These are phyloP conservation scores for Diatrype stigma DNA, from an alignment of 2,329 filamentous ascomycete genomes.

Conservation along the genomic window DNA sequence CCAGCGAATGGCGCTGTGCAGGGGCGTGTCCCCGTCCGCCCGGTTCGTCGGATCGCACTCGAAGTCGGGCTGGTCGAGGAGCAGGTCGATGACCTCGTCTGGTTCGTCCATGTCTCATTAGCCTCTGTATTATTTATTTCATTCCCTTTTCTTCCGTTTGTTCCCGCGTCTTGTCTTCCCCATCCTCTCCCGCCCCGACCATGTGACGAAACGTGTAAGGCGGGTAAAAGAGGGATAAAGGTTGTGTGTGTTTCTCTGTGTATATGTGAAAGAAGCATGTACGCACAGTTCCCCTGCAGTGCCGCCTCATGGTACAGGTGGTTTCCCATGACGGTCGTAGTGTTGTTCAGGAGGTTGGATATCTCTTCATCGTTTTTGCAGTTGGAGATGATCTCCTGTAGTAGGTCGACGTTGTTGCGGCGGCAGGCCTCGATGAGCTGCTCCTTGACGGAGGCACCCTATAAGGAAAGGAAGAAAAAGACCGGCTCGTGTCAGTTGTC, in stretches of 20 bases:
- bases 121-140: too few relatives aligned
- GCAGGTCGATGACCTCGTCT: slow-evolving; percentile 77
- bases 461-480: too few relatives aligned
- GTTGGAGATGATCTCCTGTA: slow-evolving; percentile 66
- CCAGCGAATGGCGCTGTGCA: slow-evolving; percentile 75
- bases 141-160: slow-evolving; percentile 4
- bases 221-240: not conserved
- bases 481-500: not conserved
- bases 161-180: not conserved
- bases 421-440: slow-evolving; percentile 89
- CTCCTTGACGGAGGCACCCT: slow-evolving; percentile 85
- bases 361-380: slow-evolving; percentile 61
- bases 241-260: not conserved
- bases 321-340: slow-evolving; percentile 81
- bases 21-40: slow-evolving; percentile 69
- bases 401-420: slow-evolving; percentile 83
- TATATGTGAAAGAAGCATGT: not conserved
- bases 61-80: slow-evolving; percentile 79
- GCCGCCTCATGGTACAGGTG: slow-evolving; percentile 88
- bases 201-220: not conserved
- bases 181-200: too few relatives aligned
- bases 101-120: too few relatives aligned
- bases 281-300: slow-evolving; percentile 76
- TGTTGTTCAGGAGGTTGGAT: slow-evolving; percentile 76
- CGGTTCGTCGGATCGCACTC: slow-evolving; percentile 77